Evolutionary conservation across 495 filamentous ascomycete genomes (phyloP).

Genomic region (Penicillium paradoxum): DNA sequence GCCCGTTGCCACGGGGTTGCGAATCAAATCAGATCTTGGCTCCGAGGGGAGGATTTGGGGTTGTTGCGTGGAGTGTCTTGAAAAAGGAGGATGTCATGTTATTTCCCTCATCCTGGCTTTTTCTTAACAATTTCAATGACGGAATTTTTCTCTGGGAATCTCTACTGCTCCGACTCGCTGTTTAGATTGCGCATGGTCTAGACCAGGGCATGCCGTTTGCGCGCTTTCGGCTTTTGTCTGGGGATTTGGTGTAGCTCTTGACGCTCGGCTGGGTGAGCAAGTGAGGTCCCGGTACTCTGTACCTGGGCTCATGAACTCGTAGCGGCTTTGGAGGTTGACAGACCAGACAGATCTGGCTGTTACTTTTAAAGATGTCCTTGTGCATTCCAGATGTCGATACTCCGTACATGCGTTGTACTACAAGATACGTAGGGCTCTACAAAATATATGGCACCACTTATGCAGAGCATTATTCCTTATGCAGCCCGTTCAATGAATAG

Average conservation of each 20-base stretch:
- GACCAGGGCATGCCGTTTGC: not conserved
- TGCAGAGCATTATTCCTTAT: not conserved
- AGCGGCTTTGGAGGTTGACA: not conserved
- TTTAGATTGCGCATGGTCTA: not conserved
- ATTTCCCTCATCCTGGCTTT: constrained; percentile 27
- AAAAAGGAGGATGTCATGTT: constrained; percentile 29
- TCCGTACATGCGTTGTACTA: not conserved
- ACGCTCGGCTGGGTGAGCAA: not conserved
- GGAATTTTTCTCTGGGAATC: constrained; percentile 28
- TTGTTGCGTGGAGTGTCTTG: constrained; percentile 26
- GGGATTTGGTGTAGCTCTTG: not conserved
- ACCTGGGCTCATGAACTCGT: not conserved
- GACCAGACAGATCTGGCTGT: not conserved
- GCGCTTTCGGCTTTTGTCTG: not conserved
- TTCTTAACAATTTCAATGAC: constrained; percentile 36
- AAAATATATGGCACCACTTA: not conserved
- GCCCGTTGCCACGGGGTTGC: constrained; percentile 17
- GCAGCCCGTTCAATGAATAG: not conserved
- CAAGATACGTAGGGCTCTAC: not conserved
- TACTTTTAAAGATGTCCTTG: not conserved
- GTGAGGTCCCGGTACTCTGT: not conserved
- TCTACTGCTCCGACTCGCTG: not conserved
- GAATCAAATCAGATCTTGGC: constrained; percentile 13
- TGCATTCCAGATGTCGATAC: too few species aligned
- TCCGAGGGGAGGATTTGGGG: constrained; percentile 22